Evolutionary conservation across 257 asterid species (phyloP).

Genomic region (Nicotiana paniculata): DNA sequence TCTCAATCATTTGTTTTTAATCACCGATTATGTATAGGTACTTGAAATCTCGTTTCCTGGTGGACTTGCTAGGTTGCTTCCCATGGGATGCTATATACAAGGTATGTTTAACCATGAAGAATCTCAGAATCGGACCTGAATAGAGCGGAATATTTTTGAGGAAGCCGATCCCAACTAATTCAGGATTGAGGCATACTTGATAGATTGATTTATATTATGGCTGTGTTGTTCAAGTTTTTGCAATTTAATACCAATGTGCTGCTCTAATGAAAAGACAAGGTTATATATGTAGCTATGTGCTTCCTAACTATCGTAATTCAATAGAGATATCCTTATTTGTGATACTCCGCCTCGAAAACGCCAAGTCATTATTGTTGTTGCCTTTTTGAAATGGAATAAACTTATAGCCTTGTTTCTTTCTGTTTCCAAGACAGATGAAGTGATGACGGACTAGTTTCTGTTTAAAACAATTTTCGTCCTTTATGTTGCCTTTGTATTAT

Average conservation of each 20-base stretch:
- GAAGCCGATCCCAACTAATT: background rate
- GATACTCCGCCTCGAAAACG: background rate
- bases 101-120: conserved; percentile 21
- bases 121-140: background rate
- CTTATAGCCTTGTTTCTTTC: background rate
- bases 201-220: background rate
- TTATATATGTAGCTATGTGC: background rate
- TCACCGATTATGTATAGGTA: conserved; percentile 29
- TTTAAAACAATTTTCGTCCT: background rate
- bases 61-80: conserved; percentile 64
- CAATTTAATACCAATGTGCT: background rate
- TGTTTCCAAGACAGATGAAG: background rate
- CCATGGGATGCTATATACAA: conserved; percentile 75
- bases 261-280: background rate
- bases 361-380: background rate
- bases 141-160: background rate
- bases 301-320: background rate
- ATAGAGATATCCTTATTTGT: background rate
- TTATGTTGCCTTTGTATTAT: background rate
- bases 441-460: background rate
- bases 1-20: background rate
- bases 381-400: background rate
- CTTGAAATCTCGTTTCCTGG: conserved; percentile 48
- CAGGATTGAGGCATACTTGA: background rate
- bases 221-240: background rate